Base-by-base conservation (phyloP, 306 rosid species). In the Ormosia emarginata region DNA sequence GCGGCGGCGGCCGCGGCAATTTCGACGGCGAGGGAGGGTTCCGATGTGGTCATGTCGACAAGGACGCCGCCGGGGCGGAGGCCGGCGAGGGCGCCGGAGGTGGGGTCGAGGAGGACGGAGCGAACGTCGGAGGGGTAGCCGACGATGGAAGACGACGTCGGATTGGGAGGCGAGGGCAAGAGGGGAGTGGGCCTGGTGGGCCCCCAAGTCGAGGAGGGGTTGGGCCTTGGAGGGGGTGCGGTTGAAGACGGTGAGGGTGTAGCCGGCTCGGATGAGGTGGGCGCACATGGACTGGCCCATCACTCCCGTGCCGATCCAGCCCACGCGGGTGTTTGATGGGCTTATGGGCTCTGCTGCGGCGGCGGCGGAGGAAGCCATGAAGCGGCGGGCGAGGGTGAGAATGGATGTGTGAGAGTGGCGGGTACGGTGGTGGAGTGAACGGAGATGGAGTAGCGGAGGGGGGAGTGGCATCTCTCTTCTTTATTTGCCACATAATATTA, bases 251-350 rank as follows among this genome's bases (percentile, higher is more conserved):
- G 97, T 94, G 82, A 94, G 94, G 40, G 81, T 56, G 90, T 86
- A 94, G 85, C 98, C 98, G 75, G 97, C 97, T 57, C 84, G 89
- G 83, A 94, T 85, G 62, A 94, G 87, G 85, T 93, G 98, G 85
- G 87, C 53, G 76, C 94, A 90, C 98, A 94, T 94, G 84, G 89
- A 92, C 4, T 74, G 93, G 61, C 98, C 98, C 98, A 94, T 94
- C 1, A 94, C 90, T 46, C 98, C 98, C 34, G 98, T 94, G 37
- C 98, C 98, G 86, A 94, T 93, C 97, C 98, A 94, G 37, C 98
- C 98, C 67, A 94, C 84, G 6, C 97, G 97, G 17, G 95, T 91
- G 68, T 44, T 90, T 9, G 92, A 82, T 11, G 98, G 97, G 91
- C 62, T 88, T 13, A 84, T 11, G 73, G 82, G 77, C 46, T 83